Base-by-base conservation (phyloP, 768 basidiomycete genomes). In the Leucocoprinus leucothites region DNA sequence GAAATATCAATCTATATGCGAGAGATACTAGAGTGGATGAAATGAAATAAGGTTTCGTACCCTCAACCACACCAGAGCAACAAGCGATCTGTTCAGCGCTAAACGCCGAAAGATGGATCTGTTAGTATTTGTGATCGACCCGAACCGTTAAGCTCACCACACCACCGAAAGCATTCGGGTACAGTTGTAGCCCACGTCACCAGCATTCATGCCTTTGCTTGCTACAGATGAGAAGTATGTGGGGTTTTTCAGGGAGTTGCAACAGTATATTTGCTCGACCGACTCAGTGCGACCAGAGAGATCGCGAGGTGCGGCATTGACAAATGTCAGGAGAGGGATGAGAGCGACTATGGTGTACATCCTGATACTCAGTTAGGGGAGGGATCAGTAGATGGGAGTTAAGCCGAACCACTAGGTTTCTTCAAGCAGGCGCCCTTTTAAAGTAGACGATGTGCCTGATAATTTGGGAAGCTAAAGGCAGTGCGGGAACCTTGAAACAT, bases 281-380 rank as follows among this genome's bases (percentile, higher is more conserved):
- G 35, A 4, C n/a, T n/a, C 31, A 11, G 31, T 5, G 22, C 21
- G 11, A 13, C 49, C 36, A 16, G 25, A 22, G 14, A 11, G 22
- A 9, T 50, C 31, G 31, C 31, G 1, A 41, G 49, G 36, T 22
- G 38, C 21, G 9, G 36, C 35, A 7, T 36, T 38, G 25, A 36
- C 8, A 40, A 36, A 7, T 16, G 22, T 40, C 19, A 40, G 8
- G 38, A 50, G 18, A 26, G 35, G 8, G 49, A 50, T 9, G 49
- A 50, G 49, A 24, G 21, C 25, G 36, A 50, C 11, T 3, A 50
- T 4, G 36, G 34, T 50, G 22, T 50, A 50, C 49, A 50, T 50
- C 21, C 4, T 31, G 31, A 41, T 4, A 41, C 18, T 8, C 16
- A 16, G 18, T 14, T 14, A 41, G 40, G 40, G 6, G 16, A 19